phyloP scores from a whole-genome alignment of 345 rosid species.

The Noccaea caerulescens region DNA sequence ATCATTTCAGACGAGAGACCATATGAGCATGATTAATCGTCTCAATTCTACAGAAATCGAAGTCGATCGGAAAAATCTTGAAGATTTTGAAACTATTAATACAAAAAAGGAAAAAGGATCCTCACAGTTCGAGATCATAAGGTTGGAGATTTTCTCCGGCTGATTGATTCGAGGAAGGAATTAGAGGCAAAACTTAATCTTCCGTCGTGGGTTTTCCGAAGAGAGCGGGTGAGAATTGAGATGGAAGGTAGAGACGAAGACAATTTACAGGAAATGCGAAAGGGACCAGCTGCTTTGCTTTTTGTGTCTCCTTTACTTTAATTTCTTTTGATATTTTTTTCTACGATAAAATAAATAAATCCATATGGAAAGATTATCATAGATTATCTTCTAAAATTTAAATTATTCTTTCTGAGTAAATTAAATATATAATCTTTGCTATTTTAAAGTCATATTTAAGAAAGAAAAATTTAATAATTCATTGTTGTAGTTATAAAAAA shows the following conservation, averaged over 20 bases:
- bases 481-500: too few species aligned
- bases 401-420: too few species aligned
- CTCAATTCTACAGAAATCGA: slow-evolving; percentile 22
- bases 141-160: slow-evolving; percentile 30
- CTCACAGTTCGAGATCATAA: slow-evolving; percentile 42
- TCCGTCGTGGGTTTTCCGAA: slow-evolving; percentile 27
- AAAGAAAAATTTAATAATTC: too few species aligned
- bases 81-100: slow-evolving; percentile 5
- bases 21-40: slow-evolving; percentile 1
- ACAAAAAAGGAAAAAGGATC: neutral
- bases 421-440: too few species aligned
- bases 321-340: slow-evolving; percentile 5
- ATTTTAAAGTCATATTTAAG: too few species aligned
- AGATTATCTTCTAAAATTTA: too few species aligned
- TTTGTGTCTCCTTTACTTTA: slow-evolving; percentile 30
- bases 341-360: too few species aligned
- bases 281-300: slow-evolving; percentile 36
- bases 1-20: neutral
- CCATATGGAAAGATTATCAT: too few species aligned
- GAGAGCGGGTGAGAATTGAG: slow-evolving; percentile 29
- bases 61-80: slow-evolving; percentile 24
- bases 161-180: slow-evolving; percentile 17
- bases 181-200: slow-evolving; percentile 20
- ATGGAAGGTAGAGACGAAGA: slow-evolving; percentile 28
- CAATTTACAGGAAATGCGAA: slow-evolving; percentile 24